Base-by-base conservation (phyloP, 331 rosid species). In the Malus hybrid region DNA sequence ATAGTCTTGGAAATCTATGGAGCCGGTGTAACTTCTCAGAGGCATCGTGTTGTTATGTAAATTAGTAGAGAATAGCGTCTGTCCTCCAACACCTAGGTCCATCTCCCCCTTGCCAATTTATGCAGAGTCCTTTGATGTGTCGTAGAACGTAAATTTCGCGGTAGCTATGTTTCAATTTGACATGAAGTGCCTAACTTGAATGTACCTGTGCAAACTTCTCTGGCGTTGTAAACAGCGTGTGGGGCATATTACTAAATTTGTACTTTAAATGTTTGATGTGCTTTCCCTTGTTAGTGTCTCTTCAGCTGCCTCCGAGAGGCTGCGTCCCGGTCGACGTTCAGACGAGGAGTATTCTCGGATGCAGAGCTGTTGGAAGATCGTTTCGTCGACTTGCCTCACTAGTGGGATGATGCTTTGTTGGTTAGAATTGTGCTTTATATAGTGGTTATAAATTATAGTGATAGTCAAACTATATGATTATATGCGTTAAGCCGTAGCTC, bases 11-110 rank as follows among this genome's bases (percentile, higher is more conserved):
- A 75, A 86, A 71, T 56, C 73, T 57, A 75, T 62, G 69, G 73
- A 67, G 48, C 80, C 61, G 61, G 73, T 36, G 63, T 74, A 61
- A 70, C 78, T 75, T 86, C 78, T 74, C 18, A 28, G 77, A 83
- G 80, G 62, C 66, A 67, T 77, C 82, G 83, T 87, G 85, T 76
- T 76, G 64, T 68, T 76, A 65, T 90, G 96, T 90, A 90, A 44
- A 85, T 76, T 85, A 62, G 68, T 86, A 88, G 87, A 79, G 72
- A 67, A 32, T 84, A 70, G 74, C 26, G 28, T 60, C 39, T 39
- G 57, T 52, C 57, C 19, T 66, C 24, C 61, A 39, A 16, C 52
- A 22, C 28, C 65, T 60, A 60, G 76, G 76, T 62, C 42, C 14
- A 14, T 33, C 66, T 32, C 20, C 75, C 75, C 63, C 14, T 2